Evolutionary conservation across 371 early-diverging fungal genomes (phyloP), one percentile per base, ranked within the genome.

Genomic region (Blyttiomyces sp.): DNA sequence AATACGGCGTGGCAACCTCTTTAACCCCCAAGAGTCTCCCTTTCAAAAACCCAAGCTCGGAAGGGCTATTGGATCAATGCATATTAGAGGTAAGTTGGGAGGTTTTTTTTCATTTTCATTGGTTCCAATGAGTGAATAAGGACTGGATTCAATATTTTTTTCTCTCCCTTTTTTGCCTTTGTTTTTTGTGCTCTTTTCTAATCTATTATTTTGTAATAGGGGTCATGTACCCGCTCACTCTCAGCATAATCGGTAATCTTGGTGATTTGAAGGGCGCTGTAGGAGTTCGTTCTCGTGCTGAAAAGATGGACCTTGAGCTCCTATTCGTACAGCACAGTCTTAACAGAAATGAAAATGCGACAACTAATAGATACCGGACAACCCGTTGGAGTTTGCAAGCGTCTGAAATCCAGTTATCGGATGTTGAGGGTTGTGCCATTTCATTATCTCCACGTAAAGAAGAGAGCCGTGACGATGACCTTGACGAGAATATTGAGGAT

Each of bases 1-100:
- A 6, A 66, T 78, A 35, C 78, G 72, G 28, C 70, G 73, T 3
- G 76, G 80, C n/a, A 51, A 36, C 24, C 43, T 76, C 6, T 79
- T 74, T 42, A 44, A 45, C 28, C 4, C 55, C 46, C 19, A 50
- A 23, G 27, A 36, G 28, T 16, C n/a, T 45, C 34, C 52, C 32
- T 4, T 42, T 31, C 19, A 55, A 16, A 74, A 74, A 54, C 77
- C 75, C 6, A 81, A 78, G 58, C 68, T 81, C 0, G 70, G 75
- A 6, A 63, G 76, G 2, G 49, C 66, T 3, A 64, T 81, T 30
- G 60, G 71, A 34, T 46, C 66, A 4, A 53, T 75, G 30, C 64
- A 64, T 23, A 31, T 81, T 0, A 67, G 54, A 24, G 65, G 65
- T 0, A 44, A n/a, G n/a, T n/a, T n/a, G n/a, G n/a, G n/a, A n/a